A percentile compares a stretch with the other conserved stretches of the same genome.
phyloP scores from a whole-genome alignment of 306 rosid species.

The Vigna trinervia region DNA sequence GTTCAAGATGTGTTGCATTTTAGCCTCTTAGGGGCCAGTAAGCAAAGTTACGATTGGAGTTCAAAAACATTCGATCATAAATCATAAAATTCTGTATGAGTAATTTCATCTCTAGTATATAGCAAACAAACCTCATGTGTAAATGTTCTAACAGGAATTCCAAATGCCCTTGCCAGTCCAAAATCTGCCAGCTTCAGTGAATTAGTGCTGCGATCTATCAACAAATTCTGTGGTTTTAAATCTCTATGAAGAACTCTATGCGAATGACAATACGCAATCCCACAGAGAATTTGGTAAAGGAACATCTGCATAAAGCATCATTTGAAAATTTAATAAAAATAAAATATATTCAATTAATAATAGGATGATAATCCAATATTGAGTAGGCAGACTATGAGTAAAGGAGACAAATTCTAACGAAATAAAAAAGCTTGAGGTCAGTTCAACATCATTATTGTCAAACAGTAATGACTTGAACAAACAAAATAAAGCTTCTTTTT shows the following conservation, averaged over 20 bases:
- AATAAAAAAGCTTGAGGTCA: conserved; percentile 20
- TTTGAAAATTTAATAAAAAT: conserved; percentile 40
- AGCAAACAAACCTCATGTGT: conserved; percentile 85
- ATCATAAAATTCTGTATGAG: conserved; percentile 6
- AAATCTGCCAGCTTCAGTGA: conserved; percentile 95
- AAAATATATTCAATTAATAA: conserved; percentile 28
- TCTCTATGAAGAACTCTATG: conserved; percentile 98
- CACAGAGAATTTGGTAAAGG: conserved; percentile 97
- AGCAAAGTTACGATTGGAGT: conserved; percentile 8
- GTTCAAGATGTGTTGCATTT: neutral
- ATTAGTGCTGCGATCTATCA: conserved; percentile 88
- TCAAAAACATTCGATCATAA: conserved; percentile 1
- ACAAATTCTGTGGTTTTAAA: conserved; percentile 91
- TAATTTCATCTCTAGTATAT: conserved; percentile 30
- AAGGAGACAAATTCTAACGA: conserved; percentile 23
- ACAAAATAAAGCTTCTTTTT: conserved; percentile 1
- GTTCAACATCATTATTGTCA: conserved; percentile 22
- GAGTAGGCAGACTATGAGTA: conserved; percentile 22
- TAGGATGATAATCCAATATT: neutral
- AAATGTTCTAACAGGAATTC: conserved; percentile 95
- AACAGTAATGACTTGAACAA: conserved; percentile 28
- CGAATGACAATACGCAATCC: conserved; percentile 98
- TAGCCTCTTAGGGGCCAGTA: neutral
- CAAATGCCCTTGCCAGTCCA: conserved; percentile 99
- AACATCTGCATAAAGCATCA: conserved; percentile 75